Base-by-base conservation (phyloP, 106 monocot genomes). In the Iris macrosiphon region DNA sequence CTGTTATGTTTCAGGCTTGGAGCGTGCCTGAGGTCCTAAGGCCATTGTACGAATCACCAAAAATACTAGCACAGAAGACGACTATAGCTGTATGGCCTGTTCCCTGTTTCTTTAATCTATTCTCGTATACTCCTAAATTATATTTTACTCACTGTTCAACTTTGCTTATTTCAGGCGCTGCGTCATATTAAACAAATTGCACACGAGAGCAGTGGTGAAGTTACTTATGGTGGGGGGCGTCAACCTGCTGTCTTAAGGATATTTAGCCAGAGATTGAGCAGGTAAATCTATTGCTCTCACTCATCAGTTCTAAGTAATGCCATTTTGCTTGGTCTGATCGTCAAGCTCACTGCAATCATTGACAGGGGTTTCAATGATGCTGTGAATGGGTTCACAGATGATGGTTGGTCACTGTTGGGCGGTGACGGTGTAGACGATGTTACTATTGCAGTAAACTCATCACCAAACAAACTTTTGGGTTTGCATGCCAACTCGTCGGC, bases 1-100 rank as follows among this genome's bases (percentile, higher is more conserved):
- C 25, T 39, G n/a, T 16, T 7, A n/a, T 65, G 38, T 26, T 46
- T 22, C 33, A 92, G 92, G 92, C 82, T 48, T 79, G 78, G 75
- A 92, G 73, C 62, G 92, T 86, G 1, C 92, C 92, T 20, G 92
- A 92, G 57, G 92, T 92, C n/a, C 70, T 92, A 0, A 82, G 82
- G 38, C 86, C 92, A 0, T 61, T 92, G 18, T 92, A 92, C 45
- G 92, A 92, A 33, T 92, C 92, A 1, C 76, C 92, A 14, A 76
- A 74, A 49, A 79, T 82, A 45, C 49, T 92, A 18, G 92, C 92
- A 31, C 92, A 92, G 67, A 92, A 86, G 37, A 69, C 82, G 72
- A 92, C 92, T 6, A 71, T 92, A 48, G 70, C 86, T 24, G 92
- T 92, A 76, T 9, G 90, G 35, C 26, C 34, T 6, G 2, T 9